These are phyloP conservation scores for Flaveria sonorensis DNA, from an alignment of 129 eudicot species.

Conservation along the genomic window DNA sequence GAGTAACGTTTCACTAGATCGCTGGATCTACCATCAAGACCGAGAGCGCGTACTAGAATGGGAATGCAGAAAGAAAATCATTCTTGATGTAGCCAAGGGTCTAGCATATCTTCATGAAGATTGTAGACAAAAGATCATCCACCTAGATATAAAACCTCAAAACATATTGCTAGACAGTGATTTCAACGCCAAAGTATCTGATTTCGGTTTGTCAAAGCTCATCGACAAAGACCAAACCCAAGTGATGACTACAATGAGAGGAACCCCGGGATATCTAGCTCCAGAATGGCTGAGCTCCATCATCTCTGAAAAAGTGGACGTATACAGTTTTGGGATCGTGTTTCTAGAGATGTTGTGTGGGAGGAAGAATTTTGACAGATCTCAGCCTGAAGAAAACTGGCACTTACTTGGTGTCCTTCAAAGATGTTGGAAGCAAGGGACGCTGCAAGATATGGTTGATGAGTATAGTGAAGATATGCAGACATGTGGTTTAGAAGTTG, in stretches of 20 bases:
- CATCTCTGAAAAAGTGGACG: slow-evolving; percentile 39
- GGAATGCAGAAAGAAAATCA: too few species aligned
- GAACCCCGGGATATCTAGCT: slow-evolving; percentile 43
- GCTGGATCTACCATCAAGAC: too few species aligned
- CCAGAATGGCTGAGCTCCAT: slow-evolving; percentile 32
- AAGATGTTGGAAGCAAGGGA: slow-evolving; percentile 22
- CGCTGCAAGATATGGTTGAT: slow-evolving; percentile 27
- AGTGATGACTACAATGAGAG: slow-evolving; percentile 36
- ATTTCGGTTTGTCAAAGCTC: slow-evolving; percentile 42
- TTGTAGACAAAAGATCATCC: slow-evolving; percentile 42
- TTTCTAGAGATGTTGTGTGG: slow-evolving; percentile 40
- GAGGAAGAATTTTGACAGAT: slow-evolving; percentile 31
- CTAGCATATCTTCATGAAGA: slow-evolving; percentile 43
- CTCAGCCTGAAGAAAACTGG: slow-evolving; percentile 24
- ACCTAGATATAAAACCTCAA: slow-evolving; percentile 44
- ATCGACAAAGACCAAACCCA: slow-evolving; percentile 33
- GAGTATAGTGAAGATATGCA: slow-evolving; percentile 18
- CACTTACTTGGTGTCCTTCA: slow-evolving; percentile 35
- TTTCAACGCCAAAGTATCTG: slow-evolving; percentile 41
- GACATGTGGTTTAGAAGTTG: neutral
- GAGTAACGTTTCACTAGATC: too few species aligned
- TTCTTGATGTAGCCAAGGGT: slow-evolving; percentile 39
- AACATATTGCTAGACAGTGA: slow-evolving; percentile 38
- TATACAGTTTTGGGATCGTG: slow-evolving; percentile 39
- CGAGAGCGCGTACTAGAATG: too few species aligned